Base-by-base conservation (phyloP, 352 stramenopile species). In the Halophytophthora batemanensis region DNA sequence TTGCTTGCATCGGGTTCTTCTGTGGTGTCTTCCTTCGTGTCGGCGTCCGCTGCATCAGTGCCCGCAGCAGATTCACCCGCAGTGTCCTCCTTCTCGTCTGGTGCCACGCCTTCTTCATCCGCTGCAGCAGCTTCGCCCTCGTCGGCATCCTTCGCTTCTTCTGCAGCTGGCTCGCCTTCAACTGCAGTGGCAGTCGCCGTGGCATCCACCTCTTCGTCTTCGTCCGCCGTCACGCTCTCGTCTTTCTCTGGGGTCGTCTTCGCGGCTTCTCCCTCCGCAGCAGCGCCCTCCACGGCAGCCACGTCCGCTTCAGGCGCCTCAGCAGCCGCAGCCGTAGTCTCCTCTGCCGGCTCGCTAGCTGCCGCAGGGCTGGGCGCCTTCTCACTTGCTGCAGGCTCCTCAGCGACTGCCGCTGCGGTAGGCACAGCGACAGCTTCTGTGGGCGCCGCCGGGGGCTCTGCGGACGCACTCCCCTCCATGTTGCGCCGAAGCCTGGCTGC, bases 391-490 rank as follows among this genome's bases (percentile, higher is more conserved):
- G n/a, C n/a, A n/a, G n/a, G n/a, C n/a, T n/a, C 31, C 18, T 59
- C 45, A 6, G 11, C 19, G 38, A 46, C 39, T 12, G 50, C 11
- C 15, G 53, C 33, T 19, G 29, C 25, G 40, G 54, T 46, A 31
- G 57, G 19, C 2, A 29, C 15, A 7, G 39, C 29, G 8, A 28
- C 17, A 13, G 42, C 1, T 13, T 50, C 37, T 1, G 39, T 15
- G 6, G 40, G 31, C n/a, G 46, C 45, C 29, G 45, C 29, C 38
- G 53, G 53, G 39, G 35, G 39, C 39, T 61, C 48, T 3, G 25
- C 21, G 19, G 56, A 18, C 19, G 43, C 40, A 28, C 38, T 50
- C 19, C 54, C 50, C 45, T 73, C 60, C 64, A 73, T 73, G 1
- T 52, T 29, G n/a, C 25, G 25, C 4, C 25, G 4, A 31, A 8